phyloP scores from a whole-genome alignment of 169 alveolate genomes.

The Cardiosporidium cionae region DNA sequence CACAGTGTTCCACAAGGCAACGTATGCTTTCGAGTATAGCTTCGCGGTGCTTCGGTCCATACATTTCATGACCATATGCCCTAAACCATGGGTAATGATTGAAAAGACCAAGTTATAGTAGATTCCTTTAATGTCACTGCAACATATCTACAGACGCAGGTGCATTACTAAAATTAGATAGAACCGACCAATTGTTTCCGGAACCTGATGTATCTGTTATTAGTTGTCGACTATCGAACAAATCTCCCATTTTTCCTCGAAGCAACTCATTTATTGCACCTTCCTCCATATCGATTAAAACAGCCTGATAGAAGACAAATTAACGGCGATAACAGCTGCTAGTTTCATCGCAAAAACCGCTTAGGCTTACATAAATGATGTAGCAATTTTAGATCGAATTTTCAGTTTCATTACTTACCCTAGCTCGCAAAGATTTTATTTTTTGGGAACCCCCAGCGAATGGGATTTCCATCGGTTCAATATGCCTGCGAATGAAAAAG shows the following conservation, averaged over 20 bases:
- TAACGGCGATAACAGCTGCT: too few relatives aligned
- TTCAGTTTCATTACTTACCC: too few relatives aligned
- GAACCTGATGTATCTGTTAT: constrained; percentile 91
- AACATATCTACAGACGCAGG: neutral
- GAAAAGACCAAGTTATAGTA: neutral
- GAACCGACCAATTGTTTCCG: constrained; percentile 93
- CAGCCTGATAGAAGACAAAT: constrained; percentile 47
- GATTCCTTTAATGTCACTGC: neutral
- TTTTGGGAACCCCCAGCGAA: too few relatives aligned
- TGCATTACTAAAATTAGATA: neutral
- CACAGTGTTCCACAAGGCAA: constrained; percentile 17
- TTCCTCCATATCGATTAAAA: constrained; percentile 93
- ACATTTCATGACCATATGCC: constrained; percentile 34
- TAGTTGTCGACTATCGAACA: constrained; percentile 77
- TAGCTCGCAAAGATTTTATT: too few relatives aligned
- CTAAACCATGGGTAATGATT: neutral
- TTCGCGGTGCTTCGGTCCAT: constrained; percentile 79
- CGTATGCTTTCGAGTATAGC: constrained; percentile 65
- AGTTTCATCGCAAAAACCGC: too few relatives aligned
- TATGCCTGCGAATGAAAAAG: too few relatives aligned
- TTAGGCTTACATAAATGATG: too few relatives aligned
- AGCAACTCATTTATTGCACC: constrained; percentile 86
- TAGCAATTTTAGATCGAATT: too few relatives aligned
- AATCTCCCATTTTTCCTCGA: constrained; percentile 76
- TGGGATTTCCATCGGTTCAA: too few relatives aligned